These are phyloP conservation scores for Hemerocallis citrina DNA, from an alignment of 106 monocot genomes.

Conservation along the genomic window DNA sequence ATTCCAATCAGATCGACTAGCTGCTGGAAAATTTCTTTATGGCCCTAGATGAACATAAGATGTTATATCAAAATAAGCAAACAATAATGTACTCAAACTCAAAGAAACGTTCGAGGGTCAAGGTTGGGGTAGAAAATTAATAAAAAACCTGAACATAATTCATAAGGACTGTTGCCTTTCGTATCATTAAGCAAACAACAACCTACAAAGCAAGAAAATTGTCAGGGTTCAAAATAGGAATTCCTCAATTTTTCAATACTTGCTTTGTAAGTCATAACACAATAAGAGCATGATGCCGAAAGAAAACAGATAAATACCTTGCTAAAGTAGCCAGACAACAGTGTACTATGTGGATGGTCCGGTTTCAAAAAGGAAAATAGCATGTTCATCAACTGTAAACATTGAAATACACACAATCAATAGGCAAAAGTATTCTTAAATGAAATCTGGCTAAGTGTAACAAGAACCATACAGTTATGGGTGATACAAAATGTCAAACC, in stretches of 20 bases:
- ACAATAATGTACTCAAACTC: no score
- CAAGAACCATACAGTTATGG: neutral
- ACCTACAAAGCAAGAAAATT: constrained; percentile 25
- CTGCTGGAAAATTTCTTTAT: constrained; percentile 62
- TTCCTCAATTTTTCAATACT: neutral
- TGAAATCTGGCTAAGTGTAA: neutral
- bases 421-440: neutral
- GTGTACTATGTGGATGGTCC: constrained; percentile 33
- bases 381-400: constrained; percentile 33
- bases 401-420: neutral
- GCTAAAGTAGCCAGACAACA: constrained; percentile 66
- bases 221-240: neutral
- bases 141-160: constrained; percentile 62
- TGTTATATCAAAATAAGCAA: neutral
- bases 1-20: constrained; percentile 89
- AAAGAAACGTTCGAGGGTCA: no score
- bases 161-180: constrained; percentile 45
- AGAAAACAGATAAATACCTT: constrained; percentile 32
- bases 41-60: constrained; percentile 37
- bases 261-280: neutral
- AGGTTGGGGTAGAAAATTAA: neutral
- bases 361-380: constrained; percentile 66
- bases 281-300: neutral
- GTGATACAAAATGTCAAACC: neutral
- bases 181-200: constrained; percentile 42